A percentile compares a stretch with the other conserved stretches of the same genome.
Evolutionary conservation across 768 basidiomycete genomes (phyloP).

Genomic region (Scleroderma bovista): DNA sequence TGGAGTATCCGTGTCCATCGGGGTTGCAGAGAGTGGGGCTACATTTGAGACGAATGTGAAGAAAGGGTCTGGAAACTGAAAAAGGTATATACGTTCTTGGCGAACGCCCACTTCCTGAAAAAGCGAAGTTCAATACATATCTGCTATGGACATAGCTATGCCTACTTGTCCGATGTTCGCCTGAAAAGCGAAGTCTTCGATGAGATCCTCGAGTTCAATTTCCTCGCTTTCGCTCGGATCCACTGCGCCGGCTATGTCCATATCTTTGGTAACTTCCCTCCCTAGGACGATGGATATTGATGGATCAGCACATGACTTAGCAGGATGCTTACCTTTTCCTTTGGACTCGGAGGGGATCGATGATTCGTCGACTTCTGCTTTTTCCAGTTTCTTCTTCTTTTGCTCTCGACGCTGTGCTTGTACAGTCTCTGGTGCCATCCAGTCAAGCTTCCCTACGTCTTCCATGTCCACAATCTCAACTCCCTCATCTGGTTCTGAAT

Average conservation of each 20-base stretch:
- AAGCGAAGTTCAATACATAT: background rate
- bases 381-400: conserved; percentile 30
- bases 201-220: conserved; percentile 72
- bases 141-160: background rate
- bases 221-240: conserved; percentile 73
- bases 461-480: conserved; percentile 86
- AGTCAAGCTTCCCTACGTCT: conserved; percentile 71
- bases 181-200: conserved; percentile 58
- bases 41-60: conserved; percentile 55
- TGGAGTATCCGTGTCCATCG: conserved; percentile 30
- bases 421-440: conserved; percentile 81
- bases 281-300: background rate
- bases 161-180: conserved; percentile 36
- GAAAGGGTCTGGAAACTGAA: conserved; percentile 87
- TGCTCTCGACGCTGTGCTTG: conserved; percentile 40
- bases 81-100: conserved; percentile 75
- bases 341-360: conserved; percentile 20
- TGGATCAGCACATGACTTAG: background rate
- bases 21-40: conserved; percentile 25
- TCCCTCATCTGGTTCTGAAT: conserved; percentile 85
- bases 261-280: conserved; percentile 8
- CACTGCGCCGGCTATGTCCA: conserved; percentile 52
- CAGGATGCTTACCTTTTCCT: conserved; percentile 26
- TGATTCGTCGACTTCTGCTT: conserved; percentile 43
- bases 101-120: conserved; percentile 43